These are phyloP conservation scores for Macaranga tanarius DNA, from an alignment of 441 rosid species.

Conservation along the genomic window DNA sequence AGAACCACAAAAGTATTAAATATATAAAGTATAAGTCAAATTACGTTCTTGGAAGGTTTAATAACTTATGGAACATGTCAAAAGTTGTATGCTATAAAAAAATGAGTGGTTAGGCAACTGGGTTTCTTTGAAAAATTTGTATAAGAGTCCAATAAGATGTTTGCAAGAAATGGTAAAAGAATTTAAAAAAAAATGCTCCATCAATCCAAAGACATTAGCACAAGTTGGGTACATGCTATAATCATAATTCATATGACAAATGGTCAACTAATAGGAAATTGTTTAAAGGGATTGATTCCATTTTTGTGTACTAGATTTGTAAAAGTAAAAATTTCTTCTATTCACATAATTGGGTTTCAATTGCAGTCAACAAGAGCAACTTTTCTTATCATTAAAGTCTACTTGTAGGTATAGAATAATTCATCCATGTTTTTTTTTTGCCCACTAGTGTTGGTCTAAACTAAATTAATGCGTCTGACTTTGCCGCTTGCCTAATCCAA, in stretches of 20 bases:
- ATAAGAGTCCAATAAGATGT: too few relatives aligned
- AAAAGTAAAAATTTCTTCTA: neutral
- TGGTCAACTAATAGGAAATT: neutral
- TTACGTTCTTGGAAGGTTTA: too few relatives aligned
- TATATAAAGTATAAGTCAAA: too few relatives aligned
- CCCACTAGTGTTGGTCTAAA: neutral
- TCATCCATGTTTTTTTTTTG: neutral
- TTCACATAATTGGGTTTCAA: neutral
- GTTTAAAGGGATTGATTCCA: neutral
- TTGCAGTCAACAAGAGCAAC: neutral
- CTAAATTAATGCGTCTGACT: slow-evolving; percentile 10
- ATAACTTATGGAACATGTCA: too few relatives aligned
- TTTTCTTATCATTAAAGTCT: neutral
- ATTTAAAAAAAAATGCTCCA: too few relatives aligned
- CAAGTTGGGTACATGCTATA: neutral
- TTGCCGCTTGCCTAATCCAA: slow-evolving; percentile 8
- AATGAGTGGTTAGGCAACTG: too few relatives aligned
- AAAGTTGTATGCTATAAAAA: too few relatives aligned
- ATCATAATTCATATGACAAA: neutral
- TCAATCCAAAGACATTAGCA: too few relatives aligned
- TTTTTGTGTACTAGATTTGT: neutral
- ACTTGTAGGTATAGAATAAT: neutral
- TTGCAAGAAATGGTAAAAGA: too few relatives aligned
- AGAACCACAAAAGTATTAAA: too few relatives aligned
- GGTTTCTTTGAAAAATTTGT: too few relatives aligned